Evolutionary conservation across 2,329 filamentous ascomycete genomes (phyloP).

Genomic region (Hypoxylon sp.): DNA sequence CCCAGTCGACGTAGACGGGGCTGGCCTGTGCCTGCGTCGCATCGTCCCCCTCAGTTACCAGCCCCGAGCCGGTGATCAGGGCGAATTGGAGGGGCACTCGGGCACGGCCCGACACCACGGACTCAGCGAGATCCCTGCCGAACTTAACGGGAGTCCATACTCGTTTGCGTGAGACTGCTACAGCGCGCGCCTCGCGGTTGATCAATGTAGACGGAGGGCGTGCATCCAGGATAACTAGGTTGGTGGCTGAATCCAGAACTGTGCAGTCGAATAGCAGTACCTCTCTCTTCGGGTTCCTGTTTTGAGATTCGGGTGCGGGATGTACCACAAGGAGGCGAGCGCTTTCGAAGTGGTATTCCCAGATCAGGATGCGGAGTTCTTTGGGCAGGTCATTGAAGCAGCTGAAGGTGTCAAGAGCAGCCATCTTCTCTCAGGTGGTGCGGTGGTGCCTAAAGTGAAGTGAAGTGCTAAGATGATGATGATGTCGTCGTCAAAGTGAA

Average conservation of each 20-base stretch:
- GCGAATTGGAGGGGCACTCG: conserved; percentile 22
- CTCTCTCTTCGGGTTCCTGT: conserved; percentile 32
- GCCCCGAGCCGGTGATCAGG: neutral
- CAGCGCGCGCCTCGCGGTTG: conserved; percentile 37
- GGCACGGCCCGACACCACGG: conserved; percentile 25
- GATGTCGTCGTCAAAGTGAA: conserved; percentile 12
- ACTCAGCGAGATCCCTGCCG: conserved; percentile 31
- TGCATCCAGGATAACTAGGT: conserved; percentile 28
- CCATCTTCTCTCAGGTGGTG: conserved; percentile 17
- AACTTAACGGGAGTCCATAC: conserved; percentile 32
- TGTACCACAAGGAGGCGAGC: conserved; percentile 42
- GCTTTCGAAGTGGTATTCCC: conserved; percentile 43
- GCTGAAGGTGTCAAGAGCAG: conserved; percentile 21
- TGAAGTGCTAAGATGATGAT: neutral
- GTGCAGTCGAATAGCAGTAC: conserved; percentile 36
- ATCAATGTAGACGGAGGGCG: conserved; percentile 33
- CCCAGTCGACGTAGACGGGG: conserved; percentile 39
- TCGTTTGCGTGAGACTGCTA: conserved; percentile 29
- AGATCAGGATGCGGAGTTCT: conserved; percentile 44
- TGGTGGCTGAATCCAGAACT: conserved; percentile 41
- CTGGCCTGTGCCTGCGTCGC: neutral
- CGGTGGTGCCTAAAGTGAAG: neutral
- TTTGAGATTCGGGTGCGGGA: conserved; percentile 36
- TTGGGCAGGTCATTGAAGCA: conserved; percentile 40
- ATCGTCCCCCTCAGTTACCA: neutral